Conservation (phyloP, 805 yeast genomes). For the Saturnispora zaruensis region DNA sequence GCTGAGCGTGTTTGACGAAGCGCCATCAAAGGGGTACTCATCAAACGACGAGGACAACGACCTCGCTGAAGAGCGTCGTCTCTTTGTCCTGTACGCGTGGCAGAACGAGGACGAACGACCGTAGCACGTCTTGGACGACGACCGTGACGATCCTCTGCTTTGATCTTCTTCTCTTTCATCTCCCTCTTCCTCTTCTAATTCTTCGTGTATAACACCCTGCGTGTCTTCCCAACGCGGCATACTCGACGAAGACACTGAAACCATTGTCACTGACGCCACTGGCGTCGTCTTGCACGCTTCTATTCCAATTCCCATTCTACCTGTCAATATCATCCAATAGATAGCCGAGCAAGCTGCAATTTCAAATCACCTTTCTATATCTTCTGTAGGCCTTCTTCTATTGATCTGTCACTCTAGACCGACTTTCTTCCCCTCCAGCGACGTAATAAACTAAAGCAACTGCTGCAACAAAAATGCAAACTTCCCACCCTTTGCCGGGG, state of each 20-base stretch:
- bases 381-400: not conserved
- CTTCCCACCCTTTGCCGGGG: not conserved
- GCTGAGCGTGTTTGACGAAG: not conserved
- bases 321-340: not conserved
- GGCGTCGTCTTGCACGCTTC: not conserved
- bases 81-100: not conserved
- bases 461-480: not conserved
- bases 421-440: not conserved
- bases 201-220: not conserved
- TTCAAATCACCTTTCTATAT: not conserved
- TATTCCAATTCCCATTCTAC: not conserved
- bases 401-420: not conserved
- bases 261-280: not conserved
- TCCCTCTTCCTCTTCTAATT: not conserved
- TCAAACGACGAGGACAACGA: not conserved
- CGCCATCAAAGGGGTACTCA: constrained; percentile 1
- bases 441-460: not conserved
- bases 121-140: constrained; percentile 2
- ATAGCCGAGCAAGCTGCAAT: not conserved
- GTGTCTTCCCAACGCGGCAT: too few species aligned
- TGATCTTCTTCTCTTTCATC: not conserved
- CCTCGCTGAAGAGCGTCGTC: not conserved
- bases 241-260: not conserved
- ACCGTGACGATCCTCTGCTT: not conserved
- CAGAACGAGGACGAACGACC: constrained; percentile 4